Evolutionary conservation across 768 basidiomycete species (phyloP).

Genomic region (Boletales sp.): DNA sequence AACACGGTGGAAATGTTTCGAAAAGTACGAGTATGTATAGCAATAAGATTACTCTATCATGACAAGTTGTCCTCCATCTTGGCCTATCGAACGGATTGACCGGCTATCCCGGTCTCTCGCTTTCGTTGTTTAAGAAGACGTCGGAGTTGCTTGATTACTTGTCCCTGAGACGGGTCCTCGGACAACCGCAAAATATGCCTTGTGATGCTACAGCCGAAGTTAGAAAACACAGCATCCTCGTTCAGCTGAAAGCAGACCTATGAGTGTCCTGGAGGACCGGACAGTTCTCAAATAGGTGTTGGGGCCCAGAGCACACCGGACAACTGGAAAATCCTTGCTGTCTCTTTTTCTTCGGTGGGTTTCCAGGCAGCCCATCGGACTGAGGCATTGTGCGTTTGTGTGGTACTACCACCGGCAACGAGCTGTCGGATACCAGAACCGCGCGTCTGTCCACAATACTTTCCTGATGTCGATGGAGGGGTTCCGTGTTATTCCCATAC

Average conservation of each 20-base stretch:
- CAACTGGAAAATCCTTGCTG: slow-evolving; percentile 32
- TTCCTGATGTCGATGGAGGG: background rate
- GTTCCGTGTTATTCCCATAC: background rate
- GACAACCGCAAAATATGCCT: slow-evolving; percentile 44
- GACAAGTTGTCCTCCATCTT: background rate
- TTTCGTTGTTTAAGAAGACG: slow-evolving; percentile 37
- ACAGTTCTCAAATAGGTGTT: slow-evolving; percentile 53
- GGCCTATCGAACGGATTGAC: slow-evolving; percentile 1
- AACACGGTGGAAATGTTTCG: too few species aligned
- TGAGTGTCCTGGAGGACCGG: slow-evolving; percentile 52
- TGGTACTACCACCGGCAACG: slow-evolving; percentile 13
- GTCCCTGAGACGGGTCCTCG: slow-evolving; percentile 33
- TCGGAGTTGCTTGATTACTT: slow-evolving; percentile 36
- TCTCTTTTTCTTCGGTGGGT: slow-evolving; percentile 38
- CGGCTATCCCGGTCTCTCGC: slow-evolving; percentile 9
- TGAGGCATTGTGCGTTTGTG: slow-evolving; percentile 36
- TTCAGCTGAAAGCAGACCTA: slow-evolving; percentile 39
- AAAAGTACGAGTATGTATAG: slow-evolving; percentile 2
- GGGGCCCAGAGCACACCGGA: slow-evolving; percentile 43
- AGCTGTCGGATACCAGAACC: background rate
- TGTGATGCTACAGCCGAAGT: slow-evolving; percentile 34
- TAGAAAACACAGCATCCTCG: slow-evolving; percentile 1
- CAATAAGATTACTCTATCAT: slow-evolving; percentile 6
- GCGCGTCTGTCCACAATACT: background rate
- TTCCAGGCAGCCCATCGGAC: slow-evolving; percentile 24